Conservation (phyloP, 1,284 basidiomycete genomes). For the Amylostereum areolatum region DNA sequence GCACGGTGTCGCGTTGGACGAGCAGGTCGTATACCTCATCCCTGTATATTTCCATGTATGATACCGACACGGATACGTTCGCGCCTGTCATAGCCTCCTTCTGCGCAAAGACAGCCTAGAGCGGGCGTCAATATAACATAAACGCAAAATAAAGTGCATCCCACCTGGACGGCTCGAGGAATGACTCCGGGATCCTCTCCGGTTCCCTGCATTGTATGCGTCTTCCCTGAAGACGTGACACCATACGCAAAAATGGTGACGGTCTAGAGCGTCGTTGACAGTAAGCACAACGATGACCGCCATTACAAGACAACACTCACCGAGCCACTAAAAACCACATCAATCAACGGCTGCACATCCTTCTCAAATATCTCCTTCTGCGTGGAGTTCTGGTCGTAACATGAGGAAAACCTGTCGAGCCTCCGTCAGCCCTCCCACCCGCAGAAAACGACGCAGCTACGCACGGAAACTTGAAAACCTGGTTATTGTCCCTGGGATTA, state of each 20-base stretch:
- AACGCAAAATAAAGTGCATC: slow-evolving; percentile 11
- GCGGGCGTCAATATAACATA: background rate
- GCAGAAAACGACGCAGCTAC: slow-evolving; percentile 17
- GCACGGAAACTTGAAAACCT: slow-evolving; percentile 70
- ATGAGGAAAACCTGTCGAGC: slow-evolving; percentile 55
- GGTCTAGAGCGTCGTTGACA: slow-evolving; percentile 38
- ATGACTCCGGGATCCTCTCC: slow-evolving; percentile 67
- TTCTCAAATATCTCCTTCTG: slow-evolving; percentile 68
- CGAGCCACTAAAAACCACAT: slow-evolving; percentile 62
- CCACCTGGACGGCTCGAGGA: slow-evolving; percentile 64
- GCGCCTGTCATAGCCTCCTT: slow-evolving; percentile 13
- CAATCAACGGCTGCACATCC: slow-evolving; percentile 66
- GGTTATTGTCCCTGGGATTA: slow-evolving; percentile 58
- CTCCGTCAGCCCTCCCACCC: background rate
- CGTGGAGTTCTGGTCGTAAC: slow-evolving; percentile 57
- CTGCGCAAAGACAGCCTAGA: slow-evolving; percentile 21
- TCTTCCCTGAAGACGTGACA: slow-evolving; percentile 78
- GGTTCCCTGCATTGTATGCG: slow-evolving; percentile 82
- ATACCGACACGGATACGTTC: slow-evolving; percentile 46
- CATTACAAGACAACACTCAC: slow-evolving; percentile 32
- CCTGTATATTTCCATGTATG: slow-evolving; percentile 85
- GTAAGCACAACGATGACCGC: background rate
- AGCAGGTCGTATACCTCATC: slow-evolving; percentile 83
- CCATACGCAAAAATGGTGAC: slow-evolving; percentile 81
- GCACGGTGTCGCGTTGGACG: slow-evolving; percentile 58